Base-by-base conservation (phyloP, 352 stramenopile genomes). In the Globisporangium cederbergense region DNA sequence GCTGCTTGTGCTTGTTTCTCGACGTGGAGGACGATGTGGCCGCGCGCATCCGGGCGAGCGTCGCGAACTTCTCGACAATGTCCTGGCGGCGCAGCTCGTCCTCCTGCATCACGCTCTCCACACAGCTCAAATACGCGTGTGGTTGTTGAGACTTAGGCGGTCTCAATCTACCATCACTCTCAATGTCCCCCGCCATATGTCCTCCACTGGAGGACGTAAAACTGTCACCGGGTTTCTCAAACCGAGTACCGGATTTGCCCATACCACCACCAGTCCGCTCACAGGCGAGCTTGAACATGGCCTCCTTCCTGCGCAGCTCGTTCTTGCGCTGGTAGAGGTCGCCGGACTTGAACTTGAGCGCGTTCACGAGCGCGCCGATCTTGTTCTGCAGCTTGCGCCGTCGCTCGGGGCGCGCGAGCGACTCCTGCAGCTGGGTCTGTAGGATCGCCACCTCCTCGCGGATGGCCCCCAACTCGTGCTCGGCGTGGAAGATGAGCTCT, bases 241-340 rank as follows among this genome's bases (percentile, higher is more conserved):
- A 20, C 13, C 42, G 42, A 47, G 16, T 22, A 11, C 43, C 43
- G 22, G 18, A 22, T 36, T 16, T 50, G 30, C 36, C 36, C 9
- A 42, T 46, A 34, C 14, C 36, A 46, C 57, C 47, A 20, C 34
- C 28, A n/a, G 16, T 11, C 8, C 60, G 60, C 22, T 71, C 65
- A 20, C 60, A 60, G 3, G 36, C 34, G 30, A 71, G 60, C 5
- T 65, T 76, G 28, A 66, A 79, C n/a, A 77, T 76, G 14, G 71
- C 66, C 53, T 86, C 77, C 42, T 88, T 88, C 30, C 78, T 76
- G 36, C 79, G 81, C 14, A 94, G 70, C 52, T 92, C 81, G 65
- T 94, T 92, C 60, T 75, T 78, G 18, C 86, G 79, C 62, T 93
- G 83, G 56, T 84, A 94, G 18, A 91, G 54, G 38, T 91, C 83